Conservation (phyloP, 352 stramenopile genomes). For the Halophytophthora polymorphica region DNA sequence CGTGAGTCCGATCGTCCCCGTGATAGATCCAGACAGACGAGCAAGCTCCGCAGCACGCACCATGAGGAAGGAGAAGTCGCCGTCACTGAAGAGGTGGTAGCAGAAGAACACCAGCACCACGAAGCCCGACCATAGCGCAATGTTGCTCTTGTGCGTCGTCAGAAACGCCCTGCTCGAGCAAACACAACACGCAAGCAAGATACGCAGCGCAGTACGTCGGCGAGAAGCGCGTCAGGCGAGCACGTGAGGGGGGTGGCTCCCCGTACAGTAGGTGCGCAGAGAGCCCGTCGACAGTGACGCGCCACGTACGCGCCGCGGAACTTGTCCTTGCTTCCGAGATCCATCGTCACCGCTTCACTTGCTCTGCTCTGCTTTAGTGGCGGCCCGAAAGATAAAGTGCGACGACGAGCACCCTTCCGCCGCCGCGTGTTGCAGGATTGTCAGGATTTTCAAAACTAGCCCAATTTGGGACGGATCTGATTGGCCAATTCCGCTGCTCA, state of each 20-base stretch:
- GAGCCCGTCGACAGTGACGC: too few species aligned
- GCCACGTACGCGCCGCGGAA: conserved; percentile 40
- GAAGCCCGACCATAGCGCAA: conserved; percentile 95
- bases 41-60: too few species aligned
- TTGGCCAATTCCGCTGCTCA: too few species aligned
- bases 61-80: conserved; percentile 99
- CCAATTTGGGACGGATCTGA: too few species aligned
- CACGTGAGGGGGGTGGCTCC: too few species aligned
- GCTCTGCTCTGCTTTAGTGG: background rate
- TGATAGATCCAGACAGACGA: background rate
- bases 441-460: too few species aligned
- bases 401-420: too few species aligned
- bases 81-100: conserved; percentile 96
- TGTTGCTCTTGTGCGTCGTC: conserved; percentile 93
- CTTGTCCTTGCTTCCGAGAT: conserved; percentile 59
- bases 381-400: too few species aligned
- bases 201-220: background rate
- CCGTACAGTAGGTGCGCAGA: too few species aligned
- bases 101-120: conserved; percentile 93
- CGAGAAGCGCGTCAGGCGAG: too few species aligned
- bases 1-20: too few species aligned
- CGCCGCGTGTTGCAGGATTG: too few species aligned
- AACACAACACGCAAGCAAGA: background rate
- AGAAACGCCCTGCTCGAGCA: conserved; percentile 54
- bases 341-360: conserved; percentile 35